phyloP scores from a whole-genome alignment of 2,329 filamentous ascomycete species.

The Cryphonectria naterciae region DNA sequence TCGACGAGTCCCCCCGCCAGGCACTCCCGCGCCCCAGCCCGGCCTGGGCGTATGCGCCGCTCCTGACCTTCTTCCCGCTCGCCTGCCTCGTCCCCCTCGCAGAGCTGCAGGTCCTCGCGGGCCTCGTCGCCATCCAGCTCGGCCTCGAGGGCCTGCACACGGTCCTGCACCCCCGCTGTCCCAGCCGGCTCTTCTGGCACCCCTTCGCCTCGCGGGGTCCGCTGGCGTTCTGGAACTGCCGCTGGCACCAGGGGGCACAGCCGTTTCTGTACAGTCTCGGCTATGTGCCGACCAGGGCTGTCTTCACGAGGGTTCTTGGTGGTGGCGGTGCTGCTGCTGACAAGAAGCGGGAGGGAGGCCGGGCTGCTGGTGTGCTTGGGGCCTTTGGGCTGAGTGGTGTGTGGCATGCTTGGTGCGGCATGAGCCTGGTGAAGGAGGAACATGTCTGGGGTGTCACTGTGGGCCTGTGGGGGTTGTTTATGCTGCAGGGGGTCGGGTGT shows the following conservation, averaged over 20 bases:
- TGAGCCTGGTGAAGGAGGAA: not conserved
- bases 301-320: not conserved
- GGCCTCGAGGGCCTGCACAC: conserved; percentile 9
- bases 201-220: conserved; percentile 4
- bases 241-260: conserved; percentile 19
- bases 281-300: conserved; percentile 6
- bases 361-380: conserved; percentile 17
- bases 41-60: not conserved
- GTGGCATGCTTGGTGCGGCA: conserved; percentile 21
- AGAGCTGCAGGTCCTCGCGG: conserved; percentile 11
- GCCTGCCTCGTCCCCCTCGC: conserved; percentile 2
- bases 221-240: conserved; percentile 17
- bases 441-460: conserved; percentile 12
- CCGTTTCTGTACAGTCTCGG: conserved; percentile 13
- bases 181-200: conserved; percentile 10
- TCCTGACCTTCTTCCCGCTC: conserved; percentile 7
- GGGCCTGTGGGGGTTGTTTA: conserved; percentile 15
- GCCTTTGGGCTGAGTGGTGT: conserved; percentile 17
- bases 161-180: conserved; percentile 14
- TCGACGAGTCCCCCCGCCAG: conserved; percentile 12
- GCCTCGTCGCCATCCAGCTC: conserved; percentile 13
- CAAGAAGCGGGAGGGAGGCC: not conserved
- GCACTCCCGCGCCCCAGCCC: too few species aligned
- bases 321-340: too few species aligned
- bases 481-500: conserved; percentile 20